Evolutionary conservation across 2,329 filamentous ascomycete genomes (phyloP).

Genomic region (Colletotrichum eremochloae): DNA sequence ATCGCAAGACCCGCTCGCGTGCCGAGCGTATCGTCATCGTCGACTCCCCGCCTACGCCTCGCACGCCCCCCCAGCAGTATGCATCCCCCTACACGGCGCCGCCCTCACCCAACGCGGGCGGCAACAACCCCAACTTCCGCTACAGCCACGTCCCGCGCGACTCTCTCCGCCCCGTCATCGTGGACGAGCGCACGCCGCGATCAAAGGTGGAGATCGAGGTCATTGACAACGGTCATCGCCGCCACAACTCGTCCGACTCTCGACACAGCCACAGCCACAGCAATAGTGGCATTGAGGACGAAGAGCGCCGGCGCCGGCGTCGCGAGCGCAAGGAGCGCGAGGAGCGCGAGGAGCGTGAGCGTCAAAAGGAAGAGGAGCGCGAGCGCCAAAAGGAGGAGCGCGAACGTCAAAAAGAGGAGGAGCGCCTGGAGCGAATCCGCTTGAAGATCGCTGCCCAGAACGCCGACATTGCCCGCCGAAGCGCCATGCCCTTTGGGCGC

Average conservation of each 20-base stretch:
- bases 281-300: constrained; percentile 44
- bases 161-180: constrained; percentile 52
- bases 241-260: constrained; percentile 55
- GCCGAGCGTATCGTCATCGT: constrained; percentile 61
- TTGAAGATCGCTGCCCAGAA: constrained; percentile 58
- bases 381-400: constrained; percentile 46
- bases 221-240: constrained; percentile 48
- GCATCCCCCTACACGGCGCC: constrained; percentile 56
- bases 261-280: constrained; percentile 48
- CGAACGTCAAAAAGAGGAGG: constrained; percentile 45
- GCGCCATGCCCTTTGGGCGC: constrained; percentile 47
- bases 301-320: constrained; percentile 47
- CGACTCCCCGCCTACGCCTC: constrained; percentile 60
- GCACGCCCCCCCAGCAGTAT: constrained; percentile 61
- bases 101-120: constrained; percentile 47
- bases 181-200: constrained; percentile 52
- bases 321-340: constrained; percentile 45
- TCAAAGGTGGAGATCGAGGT: constrained; percentile 55
- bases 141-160: constrained; percentile 43
- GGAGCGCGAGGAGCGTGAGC: constrained; percentile 47
- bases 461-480: constrained; percentile 56
- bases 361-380: constrained; percentile 47
- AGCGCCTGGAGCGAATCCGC: constrained; percentile 47
- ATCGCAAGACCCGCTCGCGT: constrained; percentile 50
- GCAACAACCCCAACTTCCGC: constrained; percentile 43